A percentile compares a stretch with the other conserved stretches of the same genome.
These are phyloP conservation scores for Juncus inflexus DNA, from an alignment of 176 grass and related monocot species.

Conservation along the genomic window DNA sequence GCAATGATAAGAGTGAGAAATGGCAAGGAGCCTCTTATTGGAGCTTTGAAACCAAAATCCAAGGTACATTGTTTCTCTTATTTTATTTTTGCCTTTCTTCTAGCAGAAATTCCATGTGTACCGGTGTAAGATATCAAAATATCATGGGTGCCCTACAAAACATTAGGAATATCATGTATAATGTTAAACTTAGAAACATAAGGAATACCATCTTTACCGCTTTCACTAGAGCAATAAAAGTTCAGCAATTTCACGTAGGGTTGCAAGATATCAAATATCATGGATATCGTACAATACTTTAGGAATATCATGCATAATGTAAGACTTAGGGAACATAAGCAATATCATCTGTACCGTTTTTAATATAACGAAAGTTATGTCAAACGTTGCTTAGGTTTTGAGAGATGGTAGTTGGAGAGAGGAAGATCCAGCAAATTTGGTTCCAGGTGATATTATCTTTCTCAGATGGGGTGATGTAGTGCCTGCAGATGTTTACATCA, in stretches of 20 bases:
- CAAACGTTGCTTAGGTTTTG: slow-evolving; percentile 34
- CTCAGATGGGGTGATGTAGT: slow-evolving; percentile 11
- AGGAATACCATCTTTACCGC: neutral
- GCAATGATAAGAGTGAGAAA: slow-evolving; percentile 29
- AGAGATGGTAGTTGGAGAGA: slow-evolving; percentile 10
- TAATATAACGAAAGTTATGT: too few relatives aligned
- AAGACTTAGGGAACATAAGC: too few relatives aligned
- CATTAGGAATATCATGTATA: too few relatives aligned
- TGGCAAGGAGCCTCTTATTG: slow-evolving; percentile 31
- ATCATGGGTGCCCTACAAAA: too few relatives aligned
- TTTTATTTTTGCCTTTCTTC: slow-evolving; percentile 7
- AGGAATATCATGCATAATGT: too few relatives aligned
- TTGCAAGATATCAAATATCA: too few relatives aligned
- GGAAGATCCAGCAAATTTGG: neutral
- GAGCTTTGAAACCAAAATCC: slow-evolving; percentile 30
- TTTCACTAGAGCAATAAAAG: too few relatives aligned
- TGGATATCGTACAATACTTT: too few relatives aligned
- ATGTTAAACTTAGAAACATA: slow-evolving; percentile 18
- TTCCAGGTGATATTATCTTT: slow-evolving; percentile 18
- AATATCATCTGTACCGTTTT: too few relatives aligned
- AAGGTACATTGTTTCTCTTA: slow-evolving; percentile 28
- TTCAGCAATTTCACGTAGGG: too few relatives aligned
- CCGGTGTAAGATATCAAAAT: slow-evolving; percentile 19
- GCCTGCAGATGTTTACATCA: neutral
- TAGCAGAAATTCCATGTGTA: neutral